A percentile compares a stretch with the other conserved stretches of the same genome.
phyloP scores from a whole-genome alignment of 2,329 filamentous ascomycete species.

The Sphaceloma murrayae region DNA sequence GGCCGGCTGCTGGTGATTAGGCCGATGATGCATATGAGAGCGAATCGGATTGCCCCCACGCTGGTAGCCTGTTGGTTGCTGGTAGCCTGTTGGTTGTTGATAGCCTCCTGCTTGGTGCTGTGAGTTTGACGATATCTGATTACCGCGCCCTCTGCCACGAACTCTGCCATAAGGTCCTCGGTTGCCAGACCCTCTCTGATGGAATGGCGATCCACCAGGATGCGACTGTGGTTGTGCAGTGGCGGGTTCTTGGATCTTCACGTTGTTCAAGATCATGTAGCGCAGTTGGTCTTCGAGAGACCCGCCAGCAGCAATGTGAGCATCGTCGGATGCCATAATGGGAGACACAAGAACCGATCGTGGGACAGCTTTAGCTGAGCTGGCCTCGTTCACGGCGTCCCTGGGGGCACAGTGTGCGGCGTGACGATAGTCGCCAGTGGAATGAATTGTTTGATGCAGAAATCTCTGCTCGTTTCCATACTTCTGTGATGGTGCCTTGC shows the following conservation, averaged over 20 bases:
- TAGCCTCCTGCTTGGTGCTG: no score
- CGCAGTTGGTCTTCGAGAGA: conserved; percentile 50
- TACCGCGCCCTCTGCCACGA: not conserved
- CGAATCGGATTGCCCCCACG: not conserved
- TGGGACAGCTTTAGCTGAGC: no score
- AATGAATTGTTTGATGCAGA: no score
- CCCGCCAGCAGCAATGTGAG: no score
- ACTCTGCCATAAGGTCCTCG: not conserved
- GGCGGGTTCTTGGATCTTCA: conserved; percentile 12
- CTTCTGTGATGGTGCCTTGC: conserved; percentile 23
- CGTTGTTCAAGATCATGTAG: conserved; percentile 50
- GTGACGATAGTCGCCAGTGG: no score
- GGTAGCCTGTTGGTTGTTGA: no score
- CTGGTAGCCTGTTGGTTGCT: no score
- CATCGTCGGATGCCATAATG: conserved; percentile 18
- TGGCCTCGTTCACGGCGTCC: no score
- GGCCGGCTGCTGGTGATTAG: not conserved
- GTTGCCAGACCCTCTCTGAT: not conserved
- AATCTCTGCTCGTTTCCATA: conserved; percentile 3
- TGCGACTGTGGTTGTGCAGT: not conserved
- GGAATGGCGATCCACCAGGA: not conserved
- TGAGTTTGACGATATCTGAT: not conserved
- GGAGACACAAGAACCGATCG: conserved; percentile 1
- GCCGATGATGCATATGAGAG: not conserved
- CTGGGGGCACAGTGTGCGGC: no score